phyloP scores from a whole-genome alignment of 805 yeast species.

The Saturnispora galanensis region DNA sequence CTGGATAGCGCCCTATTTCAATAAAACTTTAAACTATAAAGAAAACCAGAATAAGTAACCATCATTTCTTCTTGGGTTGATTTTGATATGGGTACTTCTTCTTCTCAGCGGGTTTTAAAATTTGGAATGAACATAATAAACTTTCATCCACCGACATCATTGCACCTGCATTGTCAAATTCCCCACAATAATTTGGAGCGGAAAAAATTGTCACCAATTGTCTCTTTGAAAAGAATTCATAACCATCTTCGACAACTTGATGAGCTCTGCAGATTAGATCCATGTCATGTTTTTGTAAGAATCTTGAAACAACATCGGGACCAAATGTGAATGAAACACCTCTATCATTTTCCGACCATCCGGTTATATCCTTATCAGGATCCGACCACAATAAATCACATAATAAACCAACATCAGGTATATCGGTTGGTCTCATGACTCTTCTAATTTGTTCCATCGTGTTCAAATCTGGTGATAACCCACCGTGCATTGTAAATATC shows the following conservation, averaged over 20 bases:
- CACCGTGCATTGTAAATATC: slow-evolving; percentile 98
- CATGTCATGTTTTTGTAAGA: slow-evolving; percentile 94
- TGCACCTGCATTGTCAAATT: slow-evolving; percentile 98
- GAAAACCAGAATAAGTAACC: too few relatives aligned
- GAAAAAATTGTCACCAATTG: slow-evolving; percentile 91
- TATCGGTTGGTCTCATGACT: slow-evolving; percentile 98
- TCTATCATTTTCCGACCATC: slow-evolving; percentile 98
- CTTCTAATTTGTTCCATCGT: slow-evolving; percentile 98
- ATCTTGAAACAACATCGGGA: slow-evolving; percentile 96
- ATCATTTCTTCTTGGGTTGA: slow-evolving; percentile 5
- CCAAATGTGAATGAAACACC: slow-evolving; percentile 99
- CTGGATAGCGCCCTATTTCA: too few relatives aligned
- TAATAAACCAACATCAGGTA: slow-evolving; percentile 93
- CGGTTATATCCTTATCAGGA: slow-evolving; percentile 96
- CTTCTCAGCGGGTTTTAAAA: slow-evolving; percentile 96
- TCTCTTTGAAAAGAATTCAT: slow-evolving; percentile 92
- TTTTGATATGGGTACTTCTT: slow-evolving; percentile 42
- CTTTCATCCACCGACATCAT: slow-evolving; percentile 99
- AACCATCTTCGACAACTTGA: slow-evolving; percentile 98
- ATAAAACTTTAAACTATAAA: too few relatives aligned
- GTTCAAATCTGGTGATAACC: slow-evolving; percentile 92
- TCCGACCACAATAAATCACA: slow-evolving; percentile 98
- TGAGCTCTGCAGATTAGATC: slow-evolving; percentile 97
- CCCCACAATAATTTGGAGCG: slow-evolving; percentile 99
- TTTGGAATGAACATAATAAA: slow-evolving; percentile 90